Evolutionary conservation across 2,329 filamentous ascomycete genomes (phyloP).

Genomic region (Verticillium alfalfae): DNA sequence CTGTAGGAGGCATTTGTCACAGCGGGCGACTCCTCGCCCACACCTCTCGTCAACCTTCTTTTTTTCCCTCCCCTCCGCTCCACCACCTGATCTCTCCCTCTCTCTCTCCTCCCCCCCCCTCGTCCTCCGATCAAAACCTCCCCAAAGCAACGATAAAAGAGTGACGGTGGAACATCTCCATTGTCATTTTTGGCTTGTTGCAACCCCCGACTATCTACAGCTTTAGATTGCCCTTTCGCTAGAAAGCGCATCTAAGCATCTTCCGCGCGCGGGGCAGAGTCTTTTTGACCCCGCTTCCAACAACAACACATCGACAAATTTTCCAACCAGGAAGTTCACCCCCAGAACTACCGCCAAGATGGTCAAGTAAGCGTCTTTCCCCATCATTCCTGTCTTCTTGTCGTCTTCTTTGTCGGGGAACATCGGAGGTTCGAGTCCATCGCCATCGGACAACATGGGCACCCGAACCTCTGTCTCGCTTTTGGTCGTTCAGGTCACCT

Average conservation of each 20-base stretch:
- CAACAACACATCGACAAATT: constrained; percentile 16
- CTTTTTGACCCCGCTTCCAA: constrained; percentile 38
- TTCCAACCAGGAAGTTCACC: constrained; percentile 30
- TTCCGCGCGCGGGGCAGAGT: constrained; percentile 15
- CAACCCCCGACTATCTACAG: constrained; percentile 13
- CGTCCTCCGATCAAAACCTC: background rate
- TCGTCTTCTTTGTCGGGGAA: background rate
- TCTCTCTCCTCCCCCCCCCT: constrained; percentile 7
- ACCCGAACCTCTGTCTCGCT: no score
- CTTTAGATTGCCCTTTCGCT: constrained; percentile 9
- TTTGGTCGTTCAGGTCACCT: no score
- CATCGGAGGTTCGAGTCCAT: no score
- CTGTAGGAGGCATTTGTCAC: constrained; percentile 4
- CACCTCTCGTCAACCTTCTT: constrained; percentile 10
- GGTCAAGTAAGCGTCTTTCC: constrained; percentile 82
- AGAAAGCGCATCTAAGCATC: constrained; percentile 3
- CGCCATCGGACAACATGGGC: no score
- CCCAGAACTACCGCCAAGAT: constrained; percentile 81
- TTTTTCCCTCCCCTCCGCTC: constrained; percentile 7
- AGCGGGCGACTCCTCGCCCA: constrained; percentile 4
- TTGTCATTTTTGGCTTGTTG: constrained; percentile 31
- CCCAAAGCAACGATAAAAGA: constrained; percentile 30
- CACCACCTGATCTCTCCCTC: constrained; percentile 1
- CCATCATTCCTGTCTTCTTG: constrained; percentile 3
- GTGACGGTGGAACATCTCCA: constrained; percentile 29